A percentile compares a stretch with the other conserved stretches of the same genome.
Evolutionary conservation across 371 early-diverging fungal genomes (phyloP).

Genomic region (Mucor sp.): DNA sequence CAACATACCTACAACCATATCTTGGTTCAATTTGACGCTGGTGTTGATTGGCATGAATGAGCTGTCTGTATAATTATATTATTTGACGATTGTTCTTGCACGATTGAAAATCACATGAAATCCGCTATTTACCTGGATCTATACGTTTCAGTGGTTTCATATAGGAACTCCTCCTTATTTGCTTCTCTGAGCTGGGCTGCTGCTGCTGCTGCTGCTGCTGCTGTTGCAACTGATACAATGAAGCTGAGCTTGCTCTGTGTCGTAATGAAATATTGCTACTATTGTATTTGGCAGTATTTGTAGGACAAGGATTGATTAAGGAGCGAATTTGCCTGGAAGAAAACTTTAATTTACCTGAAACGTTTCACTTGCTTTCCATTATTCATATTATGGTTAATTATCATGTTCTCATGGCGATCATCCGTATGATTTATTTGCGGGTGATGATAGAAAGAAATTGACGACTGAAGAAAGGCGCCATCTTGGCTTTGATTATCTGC

Average conservation of each 20-base stretch:
- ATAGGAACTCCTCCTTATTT: conserved; percentile 2
- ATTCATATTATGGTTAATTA: background rate
- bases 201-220: conserved; percentile 1
- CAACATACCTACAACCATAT: background rate
- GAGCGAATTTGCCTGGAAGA: background rate
- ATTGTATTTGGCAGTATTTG: background rate
- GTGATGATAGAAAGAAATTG: conserved; percentile 5
- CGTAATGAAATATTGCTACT: conserved; percentile 11
- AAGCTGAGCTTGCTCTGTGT: conserved; percentile 22
- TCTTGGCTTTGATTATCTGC: background rate
- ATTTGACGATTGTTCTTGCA: conserved; percentile 14
- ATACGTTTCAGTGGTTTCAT: conserved; percentile 12
- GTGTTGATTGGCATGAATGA: background rate
- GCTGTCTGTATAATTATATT: conserved; percentile 2
- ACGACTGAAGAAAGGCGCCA: background rate
- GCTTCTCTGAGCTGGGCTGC: background rate
- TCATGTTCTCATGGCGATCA: background rate
- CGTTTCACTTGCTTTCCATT: conserved; percentile 24
- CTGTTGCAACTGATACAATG: conserved; percentile 3
- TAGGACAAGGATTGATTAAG: background rate
- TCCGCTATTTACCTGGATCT: conserved; percentile 14
- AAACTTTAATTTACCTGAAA: conserved; percentile 18
- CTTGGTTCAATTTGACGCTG: background rate
- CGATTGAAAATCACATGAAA: conserved; percentile 8
- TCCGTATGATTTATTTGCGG: background rate